Base-by-base conservation (phyloP, 192 early-diverging fungal species). In the Gaertneriomyces sp. region DNA sequence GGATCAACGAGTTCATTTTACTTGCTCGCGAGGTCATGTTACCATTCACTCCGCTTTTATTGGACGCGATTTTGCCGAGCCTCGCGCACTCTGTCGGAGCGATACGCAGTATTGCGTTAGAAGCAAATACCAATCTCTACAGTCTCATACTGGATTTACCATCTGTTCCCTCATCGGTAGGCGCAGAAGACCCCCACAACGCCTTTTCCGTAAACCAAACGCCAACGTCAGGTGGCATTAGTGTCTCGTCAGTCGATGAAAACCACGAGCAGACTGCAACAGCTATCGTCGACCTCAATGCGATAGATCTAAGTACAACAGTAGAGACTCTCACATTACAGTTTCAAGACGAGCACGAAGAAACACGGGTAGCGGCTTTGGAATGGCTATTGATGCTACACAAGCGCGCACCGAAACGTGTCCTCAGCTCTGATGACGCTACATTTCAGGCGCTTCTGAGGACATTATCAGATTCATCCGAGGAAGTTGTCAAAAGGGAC, bases 331-430 rank as follows among this genome's bases (percentile, higher is more conserved):
- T 99, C 5, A 89, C 89, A 45, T 67, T 81, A 10, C 89, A 90
- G 60, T 89, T 91, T 58, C 75, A 87, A 61, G 90, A 97, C 72
- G 90, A 92, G 59, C 88, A 91, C 59, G 96, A 98, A 72, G 92
- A 94, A 60, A 96, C 98, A 1, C 81, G 95, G 41, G 83, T 94
- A 4, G 90, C 93, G 0, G 89, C 90, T 41, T 77, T 99, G 70
- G 94, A 95, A 42, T 99, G 98, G 98, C 77, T 99, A 9, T 69
- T 95, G n/a, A 93, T 98, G 87, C 74, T 99, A 45, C 95, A 99
- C 68, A 90, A 88, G 53, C 95, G 95, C 63, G 89, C 93, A 7
- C 94, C 95, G 0, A 85, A 84, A 51, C 82, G 84, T 78, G 93
- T 97, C 51, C 77, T 97, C 43, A 87, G 87, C 56, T 86, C 91